Evolutionary conservation across 83 land plant genomes (phyloP).

Genomic region (Diphasiastrum complanatum): DNA sequence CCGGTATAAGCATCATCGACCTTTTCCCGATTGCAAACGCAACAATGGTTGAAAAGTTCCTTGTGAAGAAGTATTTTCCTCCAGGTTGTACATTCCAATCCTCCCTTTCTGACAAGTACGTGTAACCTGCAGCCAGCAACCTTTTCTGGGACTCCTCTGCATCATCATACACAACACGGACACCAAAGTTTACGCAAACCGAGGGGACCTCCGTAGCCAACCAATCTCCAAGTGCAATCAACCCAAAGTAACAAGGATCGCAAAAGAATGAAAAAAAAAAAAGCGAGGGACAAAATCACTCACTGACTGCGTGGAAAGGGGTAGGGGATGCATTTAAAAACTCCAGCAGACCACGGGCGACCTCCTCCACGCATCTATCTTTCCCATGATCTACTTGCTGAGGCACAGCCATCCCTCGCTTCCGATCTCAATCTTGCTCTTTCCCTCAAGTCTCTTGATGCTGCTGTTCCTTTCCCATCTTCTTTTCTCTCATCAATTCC

Average conservation of each 20-base stretch:
- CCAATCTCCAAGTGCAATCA: neutral
- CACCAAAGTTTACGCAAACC: neutral
- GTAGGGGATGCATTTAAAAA: slow-evolving; percentile 93
- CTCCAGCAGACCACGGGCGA: slow-evolving; percentile 51
- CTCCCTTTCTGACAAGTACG: slow-evolving; percentile 66
- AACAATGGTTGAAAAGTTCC: slow-evolving; percentile 84
- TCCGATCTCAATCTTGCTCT: too few relatives aligned
- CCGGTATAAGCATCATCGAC: slow-evolving; percentile 23
- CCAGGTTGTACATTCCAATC: slow-evolving; percentile 72
- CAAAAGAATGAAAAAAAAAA: neutral
- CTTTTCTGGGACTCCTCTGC: slow-evolving; percentile 75
- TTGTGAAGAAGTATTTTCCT: slow-evolving; percentile 91
- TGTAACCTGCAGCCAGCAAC: slow-evolving; percentile 56
- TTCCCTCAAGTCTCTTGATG: too few relatives aligned
- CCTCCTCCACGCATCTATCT: too few relatives aligned
- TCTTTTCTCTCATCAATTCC: too few relatives aligned
- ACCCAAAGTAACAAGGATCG: neutral
- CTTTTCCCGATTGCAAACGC: slow-evolving; percentile 87
- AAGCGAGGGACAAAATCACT: neutral
- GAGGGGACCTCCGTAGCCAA: too few relatives aligned
- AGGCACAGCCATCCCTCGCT: too few relatives aligned
- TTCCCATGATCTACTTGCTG: too few relatives aligned
- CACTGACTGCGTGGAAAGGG: slow-evolving; percentile 95
- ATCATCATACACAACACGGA: slow-evolving; percentile 1
- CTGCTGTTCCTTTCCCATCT: too few relatives aligned